Conservation (phyloP, 768 basidiomycete genomes). For the Pleurotus sapidus region DNA sequence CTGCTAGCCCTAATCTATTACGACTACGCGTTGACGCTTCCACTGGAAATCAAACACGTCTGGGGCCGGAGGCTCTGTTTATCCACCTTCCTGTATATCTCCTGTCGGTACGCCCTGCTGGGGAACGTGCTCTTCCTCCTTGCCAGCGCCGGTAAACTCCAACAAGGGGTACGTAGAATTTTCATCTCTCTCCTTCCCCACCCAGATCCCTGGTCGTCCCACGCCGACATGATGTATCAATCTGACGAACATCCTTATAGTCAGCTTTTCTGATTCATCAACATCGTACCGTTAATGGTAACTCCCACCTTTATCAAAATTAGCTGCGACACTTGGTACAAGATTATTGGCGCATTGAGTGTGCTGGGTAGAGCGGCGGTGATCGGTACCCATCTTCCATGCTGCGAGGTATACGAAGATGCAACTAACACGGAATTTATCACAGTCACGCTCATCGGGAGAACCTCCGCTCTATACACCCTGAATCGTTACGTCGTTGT, state of each 20-base stretch:
- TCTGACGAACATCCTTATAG: no score
- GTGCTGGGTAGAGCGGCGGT: conserved; percentile 25
- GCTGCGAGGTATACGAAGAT: neutral
- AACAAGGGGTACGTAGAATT: conserved; percentile 12
- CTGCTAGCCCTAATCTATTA: conserved; percentile 25
- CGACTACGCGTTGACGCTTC: conserved; percentile 29
- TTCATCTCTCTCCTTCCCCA: neutral
- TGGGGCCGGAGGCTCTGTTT: conserved; percentile 24
- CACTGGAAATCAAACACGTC: conserved; percentile 27
- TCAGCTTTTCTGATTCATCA: no score
- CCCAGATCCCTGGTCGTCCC: neutral
- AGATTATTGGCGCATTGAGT: conserved; percentile 24
- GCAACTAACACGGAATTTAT: neutral
- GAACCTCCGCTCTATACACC: conserved; percentile 23
- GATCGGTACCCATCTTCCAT: conserved; percentile 14
- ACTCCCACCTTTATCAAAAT: neutral
- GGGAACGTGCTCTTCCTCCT: conserved; percentile 30
- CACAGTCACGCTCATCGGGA: conserved; percentile 5
- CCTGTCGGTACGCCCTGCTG: conserved; percentile 30
- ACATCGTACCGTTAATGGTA: no score
- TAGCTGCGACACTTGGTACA: conserved; percentile 25
- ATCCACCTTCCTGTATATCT: conserved; percentile 26
- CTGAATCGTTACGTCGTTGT: conserved; percentile 13
- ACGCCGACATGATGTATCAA: no score
- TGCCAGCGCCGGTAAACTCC: conserved; percentile 18